Conservation (phyloP, 306 rosid genomes). For the Acacia acuminata region DNA sequence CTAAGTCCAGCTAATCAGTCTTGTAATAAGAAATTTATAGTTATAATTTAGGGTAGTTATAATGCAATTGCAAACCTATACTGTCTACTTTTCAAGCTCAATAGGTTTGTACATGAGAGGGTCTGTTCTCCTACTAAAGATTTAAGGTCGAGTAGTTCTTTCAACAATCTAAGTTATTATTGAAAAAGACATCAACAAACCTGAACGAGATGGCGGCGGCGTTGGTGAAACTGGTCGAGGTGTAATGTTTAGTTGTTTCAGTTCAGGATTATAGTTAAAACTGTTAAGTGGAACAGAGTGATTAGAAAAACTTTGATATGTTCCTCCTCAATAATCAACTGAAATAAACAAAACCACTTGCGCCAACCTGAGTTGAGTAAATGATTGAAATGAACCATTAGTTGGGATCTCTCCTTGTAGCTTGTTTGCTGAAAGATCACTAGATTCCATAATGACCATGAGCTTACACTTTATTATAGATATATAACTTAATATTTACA, state of each 20-base stretch:
- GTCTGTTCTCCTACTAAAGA: neutral
- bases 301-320: constrained; percentile 8
- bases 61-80: neutral
- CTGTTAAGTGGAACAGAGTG: constrained; percentile 37
- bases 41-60: neutral
- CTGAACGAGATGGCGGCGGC: constrained; percentile 24
- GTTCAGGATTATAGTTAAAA: neutral
- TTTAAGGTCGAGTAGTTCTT: neutral
- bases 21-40: neutral
- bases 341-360: constrained; percentile 13
- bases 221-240: constrained; percentile 38
- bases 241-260: constrained; percentile 14
- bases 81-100: neutral
- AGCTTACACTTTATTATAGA: constrained; percentile 1
- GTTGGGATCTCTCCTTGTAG: constrained; percentile 61
- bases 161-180: neutral
- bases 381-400: constrained; percentile 62
- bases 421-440: constrained; percentile 63
- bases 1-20: neutral
- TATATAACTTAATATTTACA: neutral
- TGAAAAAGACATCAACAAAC: constrained; percentile 28
- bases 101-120: neutral
- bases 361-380: constrained; percentile 65
- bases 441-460: constrained; percentile 36
- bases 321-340: neutral